phyloP scores from a whole-genome alignment of 371 early-diverging fungal species.

The Circinella umbellata region DNA sequence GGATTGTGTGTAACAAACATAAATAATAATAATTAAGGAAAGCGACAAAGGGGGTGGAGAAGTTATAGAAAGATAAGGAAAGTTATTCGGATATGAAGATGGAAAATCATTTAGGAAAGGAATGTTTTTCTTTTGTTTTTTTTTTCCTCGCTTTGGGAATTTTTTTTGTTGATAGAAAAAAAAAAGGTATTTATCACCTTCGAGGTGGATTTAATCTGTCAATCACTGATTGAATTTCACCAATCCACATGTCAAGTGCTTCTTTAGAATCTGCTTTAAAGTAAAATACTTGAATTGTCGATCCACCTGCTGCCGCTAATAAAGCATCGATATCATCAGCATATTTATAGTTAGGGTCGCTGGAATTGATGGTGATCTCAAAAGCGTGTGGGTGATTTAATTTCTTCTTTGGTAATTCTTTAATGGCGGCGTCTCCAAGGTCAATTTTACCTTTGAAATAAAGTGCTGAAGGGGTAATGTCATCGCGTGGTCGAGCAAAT shows the following conservation, averaged over 20 bases:
- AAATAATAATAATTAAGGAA: too few relatives aligned
- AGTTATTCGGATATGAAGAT: too few relatives aligned
- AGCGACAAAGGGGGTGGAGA: too few relatives aligned
- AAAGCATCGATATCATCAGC: conserved; percentile 27
- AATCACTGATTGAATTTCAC: conserved; percentile 20
- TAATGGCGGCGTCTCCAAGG: conserved; percentile 19
- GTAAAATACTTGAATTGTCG: conserved; percentile 19
- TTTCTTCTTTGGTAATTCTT: conserved; percentile 18
- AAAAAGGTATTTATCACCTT: conserved; percentile 10
- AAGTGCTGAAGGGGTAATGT: conserved; percentile 7
- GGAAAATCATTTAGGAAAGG: too few relatives aligned
- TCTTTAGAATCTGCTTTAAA: conserved; percentile 26
- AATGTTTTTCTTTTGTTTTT: too few relatives aligned
- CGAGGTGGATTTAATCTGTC: conserved; percentile 12
- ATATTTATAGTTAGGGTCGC: conserved; percentile 23
- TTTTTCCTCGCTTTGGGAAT: too few relatives aligned
- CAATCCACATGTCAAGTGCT: conserved; percentile 21
- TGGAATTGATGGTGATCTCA: conserved; percentile 21
- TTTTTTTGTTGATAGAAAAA: not conserved
- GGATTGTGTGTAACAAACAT: not conserved
- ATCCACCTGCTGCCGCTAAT: conserved; percentile 24
- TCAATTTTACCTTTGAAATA: conserved; percentile 27
- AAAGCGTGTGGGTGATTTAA: conserved; percentile 18
- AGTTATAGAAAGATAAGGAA: too few relatives aligned
- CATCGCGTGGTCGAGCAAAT: conserved; percentile 23